Evolutionary conservation across 2,329 filamentous ascomycete genomes (phyloP).

Genomic region (Penicillium sp.): DNA sequence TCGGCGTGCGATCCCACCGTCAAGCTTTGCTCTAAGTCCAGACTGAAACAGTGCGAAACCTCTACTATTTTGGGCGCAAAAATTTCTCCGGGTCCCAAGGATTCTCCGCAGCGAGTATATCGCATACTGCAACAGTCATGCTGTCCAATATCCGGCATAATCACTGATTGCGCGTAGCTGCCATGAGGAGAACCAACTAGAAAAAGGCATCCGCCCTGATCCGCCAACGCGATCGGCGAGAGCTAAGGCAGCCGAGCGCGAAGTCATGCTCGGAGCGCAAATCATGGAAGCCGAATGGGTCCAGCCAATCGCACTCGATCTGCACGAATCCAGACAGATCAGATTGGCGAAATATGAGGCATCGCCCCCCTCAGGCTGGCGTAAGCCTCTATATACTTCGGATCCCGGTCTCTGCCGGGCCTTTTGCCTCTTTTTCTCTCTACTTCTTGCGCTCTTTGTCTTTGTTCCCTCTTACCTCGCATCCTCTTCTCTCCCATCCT

Average conservation of each 20-base stretch:
- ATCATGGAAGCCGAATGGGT: too few relatives aligned
- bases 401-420: conserved; percentile 1
- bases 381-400: conserved; percentile 7
- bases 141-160: not conserved
- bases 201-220: too few relatives aligned
- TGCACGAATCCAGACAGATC: conserved; percentile 6
- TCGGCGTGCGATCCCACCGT: not conserved
- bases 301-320: not conserved
- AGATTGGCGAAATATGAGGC: conserved; percentile 15
- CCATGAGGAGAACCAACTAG: not conserved
- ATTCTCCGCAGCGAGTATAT: too few relatives aligned
- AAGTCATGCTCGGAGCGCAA: too few relatives aligned
- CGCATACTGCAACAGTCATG: too few relatives aligned
- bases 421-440: conserved; percentile 1
- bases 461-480: not conserved
- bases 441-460: not conserved
- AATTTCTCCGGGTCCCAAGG: too few relatives aligned
- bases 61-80: too few relatives aligned
- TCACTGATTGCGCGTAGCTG: not conserved
- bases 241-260: too few relatives aligned
- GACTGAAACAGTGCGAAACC: too few relatives aligned
- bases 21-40: conserved; percentile 17
- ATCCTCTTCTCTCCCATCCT: not conserved
- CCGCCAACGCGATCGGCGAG: too few relatives aligned
- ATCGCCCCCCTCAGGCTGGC: conserved; percentile 11